phyloP scores from a whole-genome alignment of 768 basidiomycete species.

The Cantharellus cinnabarinus region DNA sequence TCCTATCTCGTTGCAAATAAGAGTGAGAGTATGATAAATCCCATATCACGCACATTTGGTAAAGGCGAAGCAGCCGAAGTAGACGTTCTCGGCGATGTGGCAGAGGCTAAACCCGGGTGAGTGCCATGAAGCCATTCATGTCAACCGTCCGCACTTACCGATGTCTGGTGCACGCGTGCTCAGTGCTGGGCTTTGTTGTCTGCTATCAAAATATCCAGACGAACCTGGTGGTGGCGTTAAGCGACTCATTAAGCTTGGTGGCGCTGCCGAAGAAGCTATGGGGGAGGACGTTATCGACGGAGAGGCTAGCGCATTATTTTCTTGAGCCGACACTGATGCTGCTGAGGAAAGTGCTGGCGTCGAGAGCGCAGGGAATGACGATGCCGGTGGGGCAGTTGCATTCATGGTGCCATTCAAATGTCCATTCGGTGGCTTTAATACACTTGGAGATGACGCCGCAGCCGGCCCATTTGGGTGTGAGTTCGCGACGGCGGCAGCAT shows the following conservation, averaged over 20 bases:
- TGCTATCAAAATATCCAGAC: slow-evolving; percentile 10
- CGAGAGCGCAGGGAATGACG: slow-evolving; percentile 20
- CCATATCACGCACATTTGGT: too few species aligned
- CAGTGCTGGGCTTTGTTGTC: slow-evolving; percentile 8
- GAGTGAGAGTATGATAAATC: too few species aligned
- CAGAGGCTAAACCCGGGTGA: neutral
- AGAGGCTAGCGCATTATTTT: slow-evolving; percentile 19
- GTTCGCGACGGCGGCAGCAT: slow-evolving; percentile 78
- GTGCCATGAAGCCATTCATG: too few species aligned
- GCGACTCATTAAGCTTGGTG: slow-evolving; percentile 5
- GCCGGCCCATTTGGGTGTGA: slow-evolving; percentile 17
- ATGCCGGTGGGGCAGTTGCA: slow-evolving; percentile 10
- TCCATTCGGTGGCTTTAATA: too few species aligned
- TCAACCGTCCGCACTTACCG: too few species aligned
- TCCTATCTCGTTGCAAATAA: too few species aligned
- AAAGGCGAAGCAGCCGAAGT: neutral
- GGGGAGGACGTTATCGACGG: slow-evolving; percentile 9
- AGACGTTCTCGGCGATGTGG: neutral
- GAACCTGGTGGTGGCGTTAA: neutral
- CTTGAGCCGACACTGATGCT: slow-evolving; percentile 32
- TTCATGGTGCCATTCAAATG: slow-evolving; percentile 17
- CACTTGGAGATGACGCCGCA: slow-evolving; percentile 14
- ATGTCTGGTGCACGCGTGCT: neutral
- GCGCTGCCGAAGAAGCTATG: slow-evolving; percentile 9
- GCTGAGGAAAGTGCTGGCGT: slow-evolving; percentile 27